Base-by-base conservation (phyloP, 257 asterid species). In the Penstemon eatonii region DNA sequence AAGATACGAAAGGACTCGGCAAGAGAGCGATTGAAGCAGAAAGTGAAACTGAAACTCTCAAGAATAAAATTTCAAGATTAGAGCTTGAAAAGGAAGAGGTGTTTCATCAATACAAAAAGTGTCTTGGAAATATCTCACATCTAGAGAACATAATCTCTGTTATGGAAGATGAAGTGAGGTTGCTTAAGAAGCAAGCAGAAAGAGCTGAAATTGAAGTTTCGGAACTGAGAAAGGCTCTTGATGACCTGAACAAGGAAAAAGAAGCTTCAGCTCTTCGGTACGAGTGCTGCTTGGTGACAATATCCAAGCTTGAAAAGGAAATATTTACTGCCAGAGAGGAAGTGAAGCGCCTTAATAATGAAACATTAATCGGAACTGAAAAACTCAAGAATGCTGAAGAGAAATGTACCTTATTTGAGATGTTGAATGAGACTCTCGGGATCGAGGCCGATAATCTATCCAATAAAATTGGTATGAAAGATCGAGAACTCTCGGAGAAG, bases 371-470 rank as follows among this genome's bases (percentile, higher is more conserved):
- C 5, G 87, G 89, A 63, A 82, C 74, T 55, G 71, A 69, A 5
- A 86, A 81, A 61, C 84, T 91, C 73, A 77, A 73, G 76, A 75
- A 68, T 49, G 75, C 90, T 51, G 86, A 84, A 70, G 87, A 89
- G 65, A 89, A 86, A 77, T 83, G 83, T 76, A 44, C 45, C 60
- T 50, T 70, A 42, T 67, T 91, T 77, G 89, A 87, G 78, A 78
- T 56, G 67, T 86, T 88, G 3, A 94, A 94, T 73, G 85, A 80
- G 59, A 83, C 95, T 3, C 68, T 94, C 65, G 75, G 70, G 5
- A 67, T 62, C 12, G 96, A 94, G 84, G 97, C 97, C 4, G 84
- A 85, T 65, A 79, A 86, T 74, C 76, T 94, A 75, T 86, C 70
- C 0, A 83, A 82, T 78, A 82, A 78, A 81, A 94, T 94, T 12